Percentiles rank a stretch among this genome's conserved stretches.
These are phyloP conservation scores for Acanthamoeba triangularis DNA, from an alignment of 208 protist genomes.

Conservation along the genomic window DNA sequence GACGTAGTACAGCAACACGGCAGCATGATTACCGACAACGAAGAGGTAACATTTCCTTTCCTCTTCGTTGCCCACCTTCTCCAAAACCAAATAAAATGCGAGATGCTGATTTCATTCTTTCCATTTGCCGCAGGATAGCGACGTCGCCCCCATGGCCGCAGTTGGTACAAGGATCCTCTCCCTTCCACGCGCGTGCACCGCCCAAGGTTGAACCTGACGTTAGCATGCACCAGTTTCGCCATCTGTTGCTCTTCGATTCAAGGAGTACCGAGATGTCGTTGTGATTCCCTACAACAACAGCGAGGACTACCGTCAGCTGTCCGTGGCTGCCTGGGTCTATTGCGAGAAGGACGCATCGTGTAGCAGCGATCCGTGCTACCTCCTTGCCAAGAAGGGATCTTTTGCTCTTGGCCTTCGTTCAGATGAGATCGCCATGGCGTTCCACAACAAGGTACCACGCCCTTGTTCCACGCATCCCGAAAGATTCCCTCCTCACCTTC, in stretches of 20 bases:
- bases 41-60: no score
- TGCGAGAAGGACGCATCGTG: constrained; percentile 44
- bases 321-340: constrained; percentile 58
- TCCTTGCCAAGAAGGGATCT: constrained; percentile 60
- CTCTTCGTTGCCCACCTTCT: no score
- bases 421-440: constrained; percentile 54
- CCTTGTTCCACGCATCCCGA: not conserved
- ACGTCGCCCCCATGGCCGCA: constrained; percentile 1
- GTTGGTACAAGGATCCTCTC: not conserved
- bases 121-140: not conserved
- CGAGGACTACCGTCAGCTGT: constrained; percentile 38
- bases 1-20: no score
- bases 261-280: constrained; percentile 49
- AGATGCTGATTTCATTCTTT: not conserved
- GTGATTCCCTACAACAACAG: constrained; percentile 64
- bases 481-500: not conserved
- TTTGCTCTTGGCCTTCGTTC: constrained; percentile 52
- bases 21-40: no score
- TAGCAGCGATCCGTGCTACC: constrained; percentile 29
- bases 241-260: constrained; percentile 54
- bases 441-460: constrained; percentile 39
- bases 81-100: no score
- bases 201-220: not conserved
- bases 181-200: not conserved
- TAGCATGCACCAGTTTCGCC: constrained; percentile 25